Conservation (phyloP, 73 alveolate species). For the Paramecium octaurelia region DNA sequence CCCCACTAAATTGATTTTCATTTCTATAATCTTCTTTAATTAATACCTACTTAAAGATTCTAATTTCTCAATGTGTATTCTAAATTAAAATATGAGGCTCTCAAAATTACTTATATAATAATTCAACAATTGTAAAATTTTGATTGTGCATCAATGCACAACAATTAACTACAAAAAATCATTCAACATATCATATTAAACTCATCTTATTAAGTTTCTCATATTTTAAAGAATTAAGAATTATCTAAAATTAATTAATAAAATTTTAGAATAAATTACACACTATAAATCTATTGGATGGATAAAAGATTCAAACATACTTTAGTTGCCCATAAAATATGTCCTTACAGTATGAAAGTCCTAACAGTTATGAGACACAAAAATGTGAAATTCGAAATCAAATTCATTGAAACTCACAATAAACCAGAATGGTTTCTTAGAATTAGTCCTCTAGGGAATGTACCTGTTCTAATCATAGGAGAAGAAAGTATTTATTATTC, state of each 20-base stretch:
- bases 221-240: background rate
- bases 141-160: background rate
- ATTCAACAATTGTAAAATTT: background rate
- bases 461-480: conserved; percentile 10
- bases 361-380: background rate
- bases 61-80: background rate
- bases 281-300: background rate
- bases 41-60: background rate
- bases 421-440: conserved; percentile 34
- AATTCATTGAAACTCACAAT: background rate
- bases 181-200: background rate
- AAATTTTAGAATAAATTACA: background rate
- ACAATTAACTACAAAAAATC: background rate
- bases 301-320: conserved; percentile 29
- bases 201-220: background rate
- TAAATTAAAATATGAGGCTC: background rate
- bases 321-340: conserved; percentile 10
- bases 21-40: background rate
- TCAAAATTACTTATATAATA: background rate
- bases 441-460: conserved; percentile 4
- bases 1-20: background rate
- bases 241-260: background rate
- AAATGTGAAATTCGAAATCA: background rate
- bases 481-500: background rate
- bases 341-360: conserved; percentile 31